Conservation (phyloP, 2,329 filamentous ascomycete species). For the Colletotrichum eremochloae region DNA sequence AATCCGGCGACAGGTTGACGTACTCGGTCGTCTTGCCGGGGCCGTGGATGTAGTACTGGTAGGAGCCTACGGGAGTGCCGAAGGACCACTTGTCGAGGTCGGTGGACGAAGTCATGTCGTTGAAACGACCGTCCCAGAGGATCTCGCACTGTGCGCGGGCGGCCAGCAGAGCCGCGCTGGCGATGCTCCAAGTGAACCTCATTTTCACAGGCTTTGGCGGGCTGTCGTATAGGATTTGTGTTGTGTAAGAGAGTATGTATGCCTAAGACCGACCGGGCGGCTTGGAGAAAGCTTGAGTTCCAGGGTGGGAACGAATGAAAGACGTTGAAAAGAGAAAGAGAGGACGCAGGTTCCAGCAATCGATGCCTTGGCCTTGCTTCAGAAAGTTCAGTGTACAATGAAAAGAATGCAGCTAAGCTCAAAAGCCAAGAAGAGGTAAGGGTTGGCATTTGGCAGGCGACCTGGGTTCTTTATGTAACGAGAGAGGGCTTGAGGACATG, state of each 20-base stretch:
- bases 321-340: constrained; percentile 33
- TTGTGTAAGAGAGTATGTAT: constrained; percentile 26
- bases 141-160: constrained; percentile 47
- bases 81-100: constrained; percentile 75
- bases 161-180: constrained; percentile 39
- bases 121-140: constrained; percentile 77
- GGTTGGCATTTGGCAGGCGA: constrained; percentile 11
- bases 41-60: constrained; percentile 84
- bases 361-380: constrained; percentile 42
- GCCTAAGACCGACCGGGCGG: constrained; percentile 37
- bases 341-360: constrained; percentile 41
- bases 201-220: constrained; percentile 12
- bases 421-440: constrained; percentile 13
- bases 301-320: constrained; percentile 32
- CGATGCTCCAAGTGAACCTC: constrained; percentile 39
- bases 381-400: constrained; percentile 28
- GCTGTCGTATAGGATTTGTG: constrained; percentile 16
- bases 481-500: not conserved
- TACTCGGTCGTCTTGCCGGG: constrained; percentile 67
- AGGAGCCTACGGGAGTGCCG: constrained; percentile 76
- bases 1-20: constrained; percentile 70
- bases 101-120: constrained; percentile 65
- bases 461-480: constrained; percentile 31
- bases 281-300: constrained; percentile 35
- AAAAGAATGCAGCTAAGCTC: constrained; percentile 39